Evolutionary conservation across 2,329 filamentous ascomycete species (phyloP), one percentile per base, ranked within the genome.

Genomic region (Arthrinium phaeospermum): DNA sequence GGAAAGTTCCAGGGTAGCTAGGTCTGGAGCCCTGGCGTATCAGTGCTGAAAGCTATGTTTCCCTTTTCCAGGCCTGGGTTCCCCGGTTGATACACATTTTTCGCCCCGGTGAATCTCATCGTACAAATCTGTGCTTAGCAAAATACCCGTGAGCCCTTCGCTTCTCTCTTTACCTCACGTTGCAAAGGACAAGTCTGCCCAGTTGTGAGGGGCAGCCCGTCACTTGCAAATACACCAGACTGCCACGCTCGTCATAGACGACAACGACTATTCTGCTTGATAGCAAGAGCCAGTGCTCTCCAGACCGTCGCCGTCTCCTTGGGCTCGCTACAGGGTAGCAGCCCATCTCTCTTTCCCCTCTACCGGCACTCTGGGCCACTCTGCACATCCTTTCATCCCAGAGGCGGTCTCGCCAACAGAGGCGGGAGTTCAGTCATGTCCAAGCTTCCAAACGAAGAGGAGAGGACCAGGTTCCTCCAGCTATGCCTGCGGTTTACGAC

Each of bases 11-110:
- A 61, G 27, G 27, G 16, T n/a, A n/a, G 30, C 8, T 64, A 64
- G 57, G 57, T 64, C 30, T 64, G 57, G n/a, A 57, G 57, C 57
- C 57, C 57, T 64, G 30, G 30, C 8, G 30, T 57, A 37, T 12
- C 5, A n/a, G 16, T 61, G 27, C 19, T 64, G 57, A 6, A n/a
- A 41, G 30, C 57, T 19, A n/a, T 64, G 57, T 37, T 37, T 41
- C 19, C 57, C 19, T 47, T 4, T 14, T 14, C 57, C 19, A 10
- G 8, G 30, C 37, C 30, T 64, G 8, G n/a, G n/a, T n/a, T n/a
- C n/a, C 22, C 46, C n/a, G 16, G n/a, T 19, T n/a, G 10, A n/a
- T 64, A n/a, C 30, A n/a, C 16, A 64, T 64, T n/a, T n/a, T 64
- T 7, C n/a, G n/a, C n/a, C 34, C 14, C 10, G 45, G 16, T 37